Percentiles rank a stretch among this genome's conserved stretches.
phyloP scores from a whole-genome alignment of 805 yeast genomes.

The Sungouiella thailandica region DNA sequence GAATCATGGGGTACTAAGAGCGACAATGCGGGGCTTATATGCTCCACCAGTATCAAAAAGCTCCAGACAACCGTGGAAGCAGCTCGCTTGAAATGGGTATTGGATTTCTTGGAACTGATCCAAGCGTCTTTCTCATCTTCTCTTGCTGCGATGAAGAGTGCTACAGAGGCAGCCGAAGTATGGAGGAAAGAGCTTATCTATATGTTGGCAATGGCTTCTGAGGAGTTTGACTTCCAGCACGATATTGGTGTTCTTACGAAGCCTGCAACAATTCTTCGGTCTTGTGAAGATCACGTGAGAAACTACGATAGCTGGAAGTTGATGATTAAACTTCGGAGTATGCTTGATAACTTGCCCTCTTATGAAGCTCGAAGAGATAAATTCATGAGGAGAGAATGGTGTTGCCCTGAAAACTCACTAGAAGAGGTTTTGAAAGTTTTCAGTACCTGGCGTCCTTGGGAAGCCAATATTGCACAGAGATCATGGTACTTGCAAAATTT shows the following conservation, averaged over 20 bases:
- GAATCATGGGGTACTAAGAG: slow-evolving; percentile 32
- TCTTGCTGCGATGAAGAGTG: slow-evolving; percentile 12
- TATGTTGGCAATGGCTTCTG: slow-evolving; percentile 35
- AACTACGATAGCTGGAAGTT: slow-evolving; percentile 86
- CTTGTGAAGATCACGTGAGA: slow-evolving; percentile 69
- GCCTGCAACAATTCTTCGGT: slow-evolving; percentile 76
- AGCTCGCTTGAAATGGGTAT: slow-evolving; percentile 19
- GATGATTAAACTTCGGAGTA: slow-evolving; percentile 71
- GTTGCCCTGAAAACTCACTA: slow-evolving; percentile 49
- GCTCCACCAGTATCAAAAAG: slow-evolving; percentile 3
- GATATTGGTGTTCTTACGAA: slow-evolving; percentile 90
- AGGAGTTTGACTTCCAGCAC: slow-evolving; percentile 49
- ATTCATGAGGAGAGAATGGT: slow-evolving; percentile 31
- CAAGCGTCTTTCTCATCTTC: slow-evolving; percentile 13
- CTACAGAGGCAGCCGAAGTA: slow-evolving; percentile 9
- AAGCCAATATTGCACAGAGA: slow-evolving; percentile 57
- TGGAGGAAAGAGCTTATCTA: slow-evolving; percentile 38
- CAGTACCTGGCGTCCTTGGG: slow-evolving; percentile 89
- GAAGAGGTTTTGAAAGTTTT: slow-evolving; percentile 55
- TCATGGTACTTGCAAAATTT: slow-evolving; percentile 45
- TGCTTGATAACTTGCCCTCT: slow-evolving; percentile 57
- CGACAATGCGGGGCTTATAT: slow-evolving; percentile 8
- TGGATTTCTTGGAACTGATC: slow-evolving; percentile 12
- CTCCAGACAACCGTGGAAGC: slow-evolving; percentile 17
- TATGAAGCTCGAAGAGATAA: slow-evolving; percentile 21